These are phyloP conservation scores for Pseudopediastrum boryanum DNA, from an alignment of 139 green algal genomes.

Conservation along the genomic window DNA sequence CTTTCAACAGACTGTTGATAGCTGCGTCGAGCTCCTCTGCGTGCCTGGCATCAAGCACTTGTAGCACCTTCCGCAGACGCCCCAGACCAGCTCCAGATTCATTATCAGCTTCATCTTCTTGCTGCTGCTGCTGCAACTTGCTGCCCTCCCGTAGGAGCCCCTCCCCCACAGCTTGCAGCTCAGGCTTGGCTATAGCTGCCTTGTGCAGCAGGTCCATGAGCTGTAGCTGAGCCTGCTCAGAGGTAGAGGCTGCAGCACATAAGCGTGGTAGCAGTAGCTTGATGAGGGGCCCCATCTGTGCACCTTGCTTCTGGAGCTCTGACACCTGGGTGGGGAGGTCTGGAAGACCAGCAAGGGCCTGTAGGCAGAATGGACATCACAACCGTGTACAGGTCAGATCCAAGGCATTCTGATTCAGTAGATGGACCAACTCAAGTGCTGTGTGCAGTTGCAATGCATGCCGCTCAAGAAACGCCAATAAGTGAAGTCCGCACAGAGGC, in stretches of 20 bases:
- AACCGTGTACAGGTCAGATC: no score
- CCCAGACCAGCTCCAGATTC: background rate
- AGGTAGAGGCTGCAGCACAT: background rate
- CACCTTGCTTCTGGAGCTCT: conserved; percentile 36
- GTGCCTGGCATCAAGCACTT: conserved; percentile 57
- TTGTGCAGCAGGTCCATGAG: conserved; percentile 25
- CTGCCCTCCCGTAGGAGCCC: conserved; percentile 19
- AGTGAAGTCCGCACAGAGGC: no score
- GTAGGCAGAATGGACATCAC: no score
- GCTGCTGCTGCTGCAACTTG: conserved; percentile 16
- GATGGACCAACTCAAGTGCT: no score
- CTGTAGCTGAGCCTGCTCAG: conserved; percentile 21
- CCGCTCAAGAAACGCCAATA: no score
- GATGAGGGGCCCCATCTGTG: conserved; percentile 37
- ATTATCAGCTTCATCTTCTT: background rate
- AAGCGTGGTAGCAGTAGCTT: conserved; percentile 41
- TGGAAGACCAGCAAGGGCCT: no score
- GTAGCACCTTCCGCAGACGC: conserved; percentile 31
- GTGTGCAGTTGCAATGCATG: no score
- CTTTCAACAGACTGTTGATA: conserved; percentile 47
- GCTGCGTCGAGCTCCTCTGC: conserved; percentile 49
- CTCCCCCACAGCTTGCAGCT: conserved; percentile 19
- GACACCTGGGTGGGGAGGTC: no score
- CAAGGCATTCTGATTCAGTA: no score
- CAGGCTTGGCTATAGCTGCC: conserved; percentile 39